Evolutionary conservation across 805 yeast genomes (phyloP).

Genomic region (Kodamaea nitidulidarum): DNA sequence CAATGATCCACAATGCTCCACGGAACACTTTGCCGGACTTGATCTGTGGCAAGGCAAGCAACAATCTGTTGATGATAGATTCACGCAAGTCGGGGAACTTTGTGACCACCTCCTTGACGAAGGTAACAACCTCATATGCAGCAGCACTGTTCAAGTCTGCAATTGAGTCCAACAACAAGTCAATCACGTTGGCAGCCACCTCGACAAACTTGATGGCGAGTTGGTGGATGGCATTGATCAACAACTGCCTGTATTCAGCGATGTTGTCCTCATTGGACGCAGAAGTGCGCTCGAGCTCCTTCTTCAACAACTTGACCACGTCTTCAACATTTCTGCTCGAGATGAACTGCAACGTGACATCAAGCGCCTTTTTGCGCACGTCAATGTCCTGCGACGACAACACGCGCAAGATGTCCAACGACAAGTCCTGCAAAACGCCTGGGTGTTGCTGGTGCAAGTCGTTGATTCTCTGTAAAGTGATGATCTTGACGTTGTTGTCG

Average conservation of each 20-base stretch:
- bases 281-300: conserved; percentile 77
- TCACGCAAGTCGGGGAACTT: conserved; percentile 78
- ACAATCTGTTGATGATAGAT: conserved; percentile 58
- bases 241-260: conserved; percentile 80
- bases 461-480: conserved; percentile 80
- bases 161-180: conserved; percentile 78
- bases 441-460: conserved; percentile 71
- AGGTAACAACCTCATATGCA: conserved; percentile 85
- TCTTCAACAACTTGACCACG: conserved; percentile 85
- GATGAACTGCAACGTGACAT: conserved; percentile 74
- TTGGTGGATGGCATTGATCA: conserved; percentile 83
- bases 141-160: conserved; percentile 80
- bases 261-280: conserved; percentile 72
- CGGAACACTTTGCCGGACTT: conserved; percentile 89
- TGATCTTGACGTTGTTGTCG: conserved; percentile 92
- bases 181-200: conserved; percentile 88
- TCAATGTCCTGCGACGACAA: conserved; percentile 86
- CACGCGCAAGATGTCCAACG: conserved; percentile 81
- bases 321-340: conserved; percentile 90
- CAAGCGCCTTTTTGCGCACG: conserved; percentile 84
- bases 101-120: conserved; percentile 91
- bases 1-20: conserved; percentile 92
- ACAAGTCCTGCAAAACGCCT: conserved; percentile 77
- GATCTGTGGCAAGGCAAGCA: conserved; percentile 57
- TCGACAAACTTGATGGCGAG: conserved; percentile 86